A percentile compares a stretch with the other conserved stretches of the same genome.
Evolutionary conservation across 2,329 filamentous ascomycete genomes (phyloP).

Genomic region (Alternaria viburni): DNA sequence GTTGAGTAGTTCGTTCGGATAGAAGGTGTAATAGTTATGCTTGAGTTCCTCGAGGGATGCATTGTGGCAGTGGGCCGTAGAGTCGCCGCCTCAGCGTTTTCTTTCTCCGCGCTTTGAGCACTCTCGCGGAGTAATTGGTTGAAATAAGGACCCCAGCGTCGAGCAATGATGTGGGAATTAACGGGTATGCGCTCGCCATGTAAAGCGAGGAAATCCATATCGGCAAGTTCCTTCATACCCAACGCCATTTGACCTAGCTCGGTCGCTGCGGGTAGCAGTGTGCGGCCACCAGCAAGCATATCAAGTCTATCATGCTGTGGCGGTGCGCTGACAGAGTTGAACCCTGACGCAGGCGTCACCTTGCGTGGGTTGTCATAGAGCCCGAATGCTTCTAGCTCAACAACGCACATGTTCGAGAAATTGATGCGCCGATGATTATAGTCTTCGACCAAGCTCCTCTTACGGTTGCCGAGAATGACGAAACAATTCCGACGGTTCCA

Average conservation of each 20-base stretch:
- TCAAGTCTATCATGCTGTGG: slow-evolving; percentile 60
- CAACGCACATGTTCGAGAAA: slow-evolving; percentile 95
- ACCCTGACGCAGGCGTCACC: slow-evolving; percentile 77
- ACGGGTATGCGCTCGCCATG: slow-evolving; percentile 91
- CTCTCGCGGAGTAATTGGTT: slow-evolving; percentile 88
- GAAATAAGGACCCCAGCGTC: slow-evolving; percentile 95
- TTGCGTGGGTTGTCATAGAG: slow-evolving; percentile 94
- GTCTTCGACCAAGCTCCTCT: slow-evolving; percentile 92
- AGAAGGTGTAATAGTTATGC: slow-evolving; percentile 80
- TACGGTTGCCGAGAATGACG: slow-evolving; percentile 92
- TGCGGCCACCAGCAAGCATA: slow-evolving; percentile 74
- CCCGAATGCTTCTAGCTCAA: slow-evolving; percentile 95
- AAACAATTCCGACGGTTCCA: slow-evolving; percentile 96
- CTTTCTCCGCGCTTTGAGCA: slow-evolving; percentile 64
- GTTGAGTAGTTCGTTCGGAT: slow-evolving; percentile 59
- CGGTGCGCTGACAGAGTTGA: slow-evolving; percentile 80
- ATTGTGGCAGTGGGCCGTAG: slow-evolving; percentile 66
- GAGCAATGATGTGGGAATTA: slow-evolving; percentile 85
- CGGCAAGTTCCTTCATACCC: slow-evolving; percentile 80
- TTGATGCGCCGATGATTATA: slow-evolving; percentile 98
- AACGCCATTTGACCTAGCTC: slow-evolving; percentile 84
- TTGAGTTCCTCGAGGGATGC: slow-evolving; percentile 74
- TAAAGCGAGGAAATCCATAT: slow-evolving; percentile 96
- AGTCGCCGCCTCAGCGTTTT: slow-evolving; percentile 71
- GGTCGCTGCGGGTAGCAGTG: slow-evolving; percentile 77